Evolutionary conservation across 305 asterid species (phyloP), one percentile per base, ranked within the genome.

Genomic region (Lippia alba): DNA sequence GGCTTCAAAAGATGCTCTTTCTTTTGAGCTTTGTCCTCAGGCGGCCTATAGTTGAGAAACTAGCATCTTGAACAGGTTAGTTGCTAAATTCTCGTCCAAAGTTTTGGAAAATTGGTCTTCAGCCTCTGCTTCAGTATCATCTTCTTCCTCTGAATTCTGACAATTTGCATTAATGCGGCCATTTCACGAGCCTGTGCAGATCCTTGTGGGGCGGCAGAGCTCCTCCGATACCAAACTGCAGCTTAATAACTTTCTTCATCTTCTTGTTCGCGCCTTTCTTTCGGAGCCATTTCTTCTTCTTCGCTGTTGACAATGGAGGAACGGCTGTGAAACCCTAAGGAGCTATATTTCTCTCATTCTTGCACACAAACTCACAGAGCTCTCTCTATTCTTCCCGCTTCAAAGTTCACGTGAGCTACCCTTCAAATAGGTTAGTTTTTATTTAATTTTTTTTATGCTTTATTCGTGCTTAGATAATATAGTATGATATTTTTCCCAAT

Each of bases 171-270:
- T n/a, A n/a, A n/a, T n/a, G n/a, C 0, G 97, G 96, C 93, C 96
- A 89, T 80, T 79, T 84, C 41, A 91, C 87, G 54, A 82, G 87
- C 55, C 97, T 71, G 30, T 83, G 85, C 6, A 91, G 87, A 81
- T 91, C 96, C 69, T 78, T 89, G 82, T 91, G 89, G 2, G 94
- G 96, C n/a, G 96, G 95, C 19, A 91, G 74, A 2, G 95, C 97
- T 5, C 97, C 96, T n/a, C 95, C 96, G 54, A 87, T 89, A 0
- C 97, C 97, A 18, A 91, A 91, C 76, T 89, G 96, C 0, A 94
- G 94, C 51, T 91, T 91, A 55, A 82, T 92, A 10, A 84, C 86
- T 71, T 89, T 89, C 20, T 75, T 88, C 63, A 44, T 70, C 66
- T 84, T 89, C 81, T 85, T 89, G 88, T 86, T 89, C 8, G 62